phyloP scores from a whole-genome alignment of 208 protist genomes.

The Leishmania tarentolae region DNA sequence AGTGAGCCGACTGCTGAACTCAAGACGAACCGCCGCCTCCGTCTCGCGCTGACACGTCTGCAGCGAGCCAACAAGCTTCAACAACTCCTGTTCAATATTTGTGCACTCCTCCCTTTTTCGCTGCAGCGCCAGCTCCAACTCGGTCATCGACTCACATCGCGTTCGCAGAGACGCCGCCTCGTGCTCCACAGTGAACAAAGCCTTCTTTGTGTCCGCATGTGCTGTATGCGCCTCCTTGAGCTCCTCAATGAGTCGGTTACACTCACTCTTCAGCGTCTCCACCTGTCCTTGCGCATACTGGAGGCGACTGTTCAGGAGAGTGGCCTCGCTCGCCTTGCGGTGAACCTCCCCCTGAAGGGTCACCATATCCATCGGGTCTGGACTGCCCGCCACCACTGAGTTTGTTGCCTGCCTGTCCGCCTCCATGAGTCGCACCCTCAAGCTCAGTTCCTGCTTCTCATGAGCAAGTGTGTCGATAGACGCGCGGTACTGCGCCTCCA shows the following conservation, averaged over 20 bases:
- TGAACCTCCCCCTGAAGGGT: constrained; percentile 62
- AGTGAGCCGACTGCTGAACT: constrained; percentile 62
- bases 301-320: constrained; percentile 66
- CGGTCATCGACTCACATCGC: constrained; percentile 43
- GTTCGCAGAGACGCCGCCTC: constrained; percentile 58
- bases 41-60: constrained; percentile 81
- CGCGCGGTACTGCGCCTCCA: constrained; percentile 45
- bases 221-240: constrained; percentile 45
- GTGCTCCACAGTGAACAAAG: constrained; percentile 68
- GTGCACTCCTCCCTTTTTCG: constrained; percentile 62
- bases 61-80: constrained; percentile 62
- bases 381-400: constrained; percentile 2
- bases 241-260: constrained; percentile 68
- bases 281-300: constrained; percentile 65
- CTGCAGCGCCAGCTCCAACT: constrained; percentile 63
- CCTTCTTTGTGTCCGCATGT: constrained; percentile 50
- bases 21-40: constrained; percentile 72
- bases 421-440: constrained; percentile 48
- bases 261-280: constrained; percentile 73
- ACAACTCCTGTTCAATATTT: constrained; percentile 64
- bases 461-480: constrained; percentile 43
- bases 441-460: constrained; percentile 46
- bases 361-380: constrained; percentile 39
- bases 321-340: constrained; percentile 54
- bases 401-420: constrained; percentile 32